A percentile compares a stretch with the other conserved stretches of the same genome.
Conservation (phyloP, 176 grass and related monocot species). For the Guadua angustifolia region DNA sequence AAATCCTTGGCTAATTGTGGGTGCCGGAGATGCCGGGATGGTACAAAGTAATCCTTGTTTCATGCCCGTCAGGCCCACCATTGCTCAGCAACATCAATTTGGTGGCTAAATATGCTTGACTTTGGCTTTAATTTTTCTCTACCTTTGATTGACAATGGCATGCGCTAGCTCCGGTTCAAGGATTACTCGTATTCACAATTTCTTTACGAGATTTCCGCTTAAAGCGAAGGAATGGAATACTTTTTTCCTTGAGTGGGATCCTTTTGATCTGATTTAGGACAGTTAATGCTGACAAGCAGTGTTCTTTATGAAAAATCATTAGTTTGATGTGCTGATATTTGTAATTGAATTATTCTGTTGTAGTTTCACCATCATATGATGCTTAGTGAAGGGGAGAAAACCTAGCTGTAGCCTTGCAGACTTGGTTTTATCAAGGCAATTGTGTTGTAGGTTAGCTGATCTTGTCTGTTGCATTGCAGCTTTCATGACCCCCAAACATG, state of each 20-base stretch:
- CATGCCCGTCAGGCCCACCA: slow-evolving; percentile 10
- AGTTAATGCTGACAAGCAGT: slow-evolving; percentile 42
- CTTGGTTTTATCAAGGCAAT: slow-evolving; percentile 30
- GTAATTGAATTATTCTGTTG: slow-evolving; percentile 13
- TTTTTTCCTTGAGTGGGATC: slow-evolving; percentile 36
- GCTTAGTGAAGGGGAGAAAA: slow-evolving; percentile 18
- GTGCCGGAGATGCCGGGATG: slow-evolving; percentile 33
- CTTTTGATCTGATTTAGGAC: slow-evolving; percentile 20
- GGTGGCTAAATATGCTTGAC: slow-evolving; percentile 19
- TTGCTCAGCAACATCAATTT: neutral
- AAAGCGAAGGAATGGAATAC: slow-evolving; percentile 28
- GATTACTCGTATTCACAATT: slow-evolving; percentile 15
- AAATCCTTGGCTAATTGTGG: slow-evolving; percentile 31
- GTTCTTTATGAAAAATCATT: slow-evolving; percentile 42
- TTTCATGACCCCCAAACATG: slow-evolving; percentile 32
- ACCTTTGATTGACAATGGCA: slow-evolving; percentile 29
- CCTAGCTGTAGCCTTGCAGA: neutral
- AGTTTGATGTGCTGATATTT: slow-evolving; percentile 22
- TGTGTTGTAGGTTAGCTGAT: slow-evolving; percentile 25
- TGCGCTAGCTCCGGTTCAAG: slow-evolving; percentile 10
- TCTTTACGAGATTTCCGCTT: slow-evolving; percentile 52
- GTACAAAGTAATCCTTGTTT: slow-evolving; percentile 13
- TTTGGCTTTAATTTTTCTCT: slow-evolving; percentile 17
- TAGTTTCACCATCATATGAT: slow-evolving; percentile 24
- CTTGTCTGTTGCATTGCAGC: slow-evolving; percentile 29